Evolutionary conservation across 257 asterid genomes (phyloP).

Genomic region (Haberlea rhodopensis): DNA sequence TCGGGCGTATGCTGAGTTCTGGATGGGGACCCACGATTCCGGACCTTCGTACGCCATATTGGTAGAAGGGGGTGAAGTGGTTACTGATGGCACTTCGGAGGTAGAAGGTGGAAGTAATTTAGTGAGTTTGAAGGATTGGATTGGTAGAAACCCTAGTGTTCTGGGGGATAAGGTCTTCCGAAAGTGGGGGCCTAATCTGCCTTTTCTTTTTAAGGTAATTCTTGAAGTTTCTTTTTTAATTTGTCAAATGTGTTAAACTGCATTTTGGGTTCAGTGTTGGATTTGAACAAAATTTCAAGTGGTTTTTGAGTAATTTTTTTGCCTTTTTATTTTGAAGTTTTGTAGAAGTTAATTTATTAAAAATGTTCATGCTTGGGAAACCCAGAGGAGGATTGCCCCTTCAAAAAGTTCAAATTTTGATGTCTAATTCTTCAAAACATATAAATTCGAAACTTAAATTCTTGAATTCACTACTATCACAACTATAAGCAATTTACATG

Average conservation of each 20-base stretch:
- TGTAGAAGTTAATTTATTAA: not conserved
- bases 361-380: not conserved
- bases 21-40: constrained; percentile 95
- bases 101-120: not conserved
- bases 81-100: not conserved
- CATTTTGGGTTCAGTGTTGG: not conserved
- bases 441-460: not conserved
- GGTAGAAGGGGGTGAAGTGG: constrained; percentile 12
- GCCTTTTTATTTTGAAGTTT: too few species aligned
- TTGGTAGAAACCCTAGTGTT: constrained; percentile 57
- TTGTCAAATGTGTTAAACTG: not conserved
- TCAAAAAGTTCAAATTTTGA: too few species aligned
- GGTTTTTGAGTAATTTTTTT: not conserved
- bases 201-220: constrained; percentile 86
- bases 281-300: not conserved
- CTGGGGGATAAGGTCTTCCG: constrained; percentile 69
- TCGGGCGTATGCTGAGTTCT: constrained; percentile 68
- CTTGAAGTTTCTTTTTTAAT: too few species aligned
- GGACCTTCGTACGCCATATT: constrained; percentile 58
- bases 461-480: not conserved
- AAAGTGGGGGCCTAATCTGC: constrained; percentile 82
- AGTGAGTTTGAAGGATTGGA: constrained; percentile 78
- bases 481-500: not conserved
- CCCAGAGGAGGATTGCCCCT: not conserved
- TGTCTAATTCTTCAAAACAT: not conserved